phyloP scores from a whole-genome alignment of 495 filamentous ascomycete species.

The Parachaetomium inaequale region DNA sequence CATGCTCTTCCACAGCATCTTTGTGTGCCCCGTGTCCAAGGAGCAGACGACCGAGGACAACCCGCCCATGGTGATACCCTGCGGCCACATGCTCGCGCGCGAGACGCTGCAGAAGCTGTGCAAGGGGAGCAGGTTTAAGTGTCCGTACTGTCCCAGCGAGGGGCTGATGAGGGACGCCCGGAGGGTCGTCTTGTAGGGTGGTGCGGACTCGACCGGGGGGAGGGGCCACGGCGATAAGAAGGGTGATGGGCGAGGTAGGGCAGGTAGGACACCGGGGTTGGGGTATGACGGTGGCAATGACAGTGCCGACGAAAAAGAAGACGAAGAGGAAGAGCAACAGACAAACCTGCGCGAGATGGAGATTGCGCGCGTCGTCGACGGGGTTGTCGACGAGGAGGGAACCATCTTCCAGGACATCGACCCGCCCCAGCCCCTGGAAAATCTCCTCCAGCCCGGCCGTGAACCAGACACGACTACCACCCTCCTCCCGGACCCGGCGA shows the following conservation, averaged over 20 bases:
- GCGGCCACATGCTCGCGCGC: conserved; percentile 87
- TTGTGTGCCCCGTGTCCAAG: conserved; percentile 95
- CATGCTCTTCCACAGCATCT: conserved; percentile 93
- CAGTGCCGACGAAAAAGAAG: too few species aligned
- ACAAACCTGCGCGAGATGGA: not conserved
- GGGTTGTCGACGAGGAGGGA: not conserved
- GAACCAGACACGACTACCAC: not conserved
- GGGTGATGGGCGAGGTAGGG: too few species aligned
- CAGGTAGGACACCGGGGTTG: not conserved
- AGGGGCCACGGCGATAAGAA: too few species aligned
- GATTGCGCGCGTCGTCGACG: not conserved
- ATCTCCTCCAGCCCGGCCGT: not conserved
- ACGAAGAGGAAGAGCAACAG: too few species aligned
- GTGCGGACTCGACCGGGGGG: conserved; percentile 1
- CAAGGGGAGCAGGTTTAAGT: conserved; percentile 83
- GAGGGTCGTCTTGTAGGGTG: conserved; percentile 57
- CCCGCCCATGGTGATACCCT: conserved; percentile 97
- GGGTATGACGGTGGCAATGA: not conserved
- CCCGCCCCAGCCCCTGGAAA: not conserved
- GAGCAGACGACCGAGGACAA: conserved; percentile 92
- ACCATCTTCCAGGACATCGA: not conserved
- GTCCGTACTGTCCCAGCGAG: conserved; percentile 92
- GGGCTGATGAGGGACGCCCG: conserved; percentile 69
- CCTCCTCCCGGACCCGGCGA: not conserved
- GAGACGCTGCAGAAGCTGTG: conserved; percentile 74